A percentile compares a stretch with the other conserved stretches of the same genome.
Conservation (phyloP, 2,329 filamentous ascomycete species). For the Xylariaceae sp. region DNA sequence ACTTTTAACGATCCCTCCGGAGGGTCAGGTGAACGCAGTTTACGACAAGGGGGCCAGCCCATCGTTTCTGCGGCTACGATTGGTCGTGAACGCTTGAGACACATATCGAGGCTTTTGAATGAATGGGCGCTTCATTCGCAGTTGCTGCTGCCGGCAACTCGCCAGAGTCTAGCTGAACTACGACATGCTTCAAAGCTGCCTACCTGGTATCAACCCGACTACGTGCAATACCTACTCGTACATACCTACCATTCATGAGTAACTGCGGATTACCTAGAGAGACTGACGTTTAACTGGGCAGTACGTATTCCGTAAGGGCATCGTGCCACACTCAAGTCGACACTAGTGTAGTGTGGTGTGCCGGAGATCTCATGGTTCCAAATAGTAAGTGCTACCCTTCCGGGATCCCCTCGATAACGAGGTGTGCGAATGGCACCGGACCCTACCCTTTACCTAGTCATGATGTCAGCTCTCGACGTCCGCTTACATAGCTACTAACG, state of each 20-base stretch:
- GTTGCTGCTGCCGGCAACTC: not conserved
- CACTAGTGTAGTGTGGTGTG: not conserved
- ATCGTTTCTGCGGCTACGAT: slow-evolving; percentile 8
- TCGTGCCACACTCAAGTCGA: not conserved
- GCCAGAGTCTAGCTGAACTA: not conserved
- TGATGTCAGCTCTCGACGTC: not conserved
- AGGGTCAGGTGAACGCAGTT: slow-evolving; percentile 14
- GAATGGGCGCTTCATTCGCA: slow-evolving; percentile 5
- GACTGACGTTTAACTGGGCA: too few relatives aligned
- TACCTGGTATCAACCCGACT: not conserved
- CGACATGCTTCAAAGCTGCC: not conserved
- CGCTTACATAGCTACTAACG: not conserved
- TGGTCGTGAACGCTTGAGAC: not conserved
- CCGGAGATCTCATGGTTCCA: not conserved
- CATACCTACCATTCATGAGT: too few relatives aligned
- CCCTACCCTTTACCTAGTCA: not conserved
- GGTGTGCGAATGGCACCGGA: not conserved
- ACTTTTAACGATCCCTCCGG: not conserved
- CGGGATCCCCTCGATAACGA: not conserved
- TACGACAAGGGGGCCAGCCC: slow-evolving; percentile 9
- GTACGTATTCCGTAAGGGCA: not conserved
- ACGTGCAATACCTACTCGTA: too few relatives aligned
- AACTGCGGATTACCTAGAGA: too few relatives aligned
- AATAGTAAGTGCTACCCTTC: not conserved
- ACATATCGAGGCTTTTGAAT: slow-evolving; percentile 5